A percentile compares a stretch with the other conserved stretches of the same genome.
phyloP scores from a whole-genome alignment of 352 stramenopile genomes.

The Paralagenidium karlingii region DNA sequence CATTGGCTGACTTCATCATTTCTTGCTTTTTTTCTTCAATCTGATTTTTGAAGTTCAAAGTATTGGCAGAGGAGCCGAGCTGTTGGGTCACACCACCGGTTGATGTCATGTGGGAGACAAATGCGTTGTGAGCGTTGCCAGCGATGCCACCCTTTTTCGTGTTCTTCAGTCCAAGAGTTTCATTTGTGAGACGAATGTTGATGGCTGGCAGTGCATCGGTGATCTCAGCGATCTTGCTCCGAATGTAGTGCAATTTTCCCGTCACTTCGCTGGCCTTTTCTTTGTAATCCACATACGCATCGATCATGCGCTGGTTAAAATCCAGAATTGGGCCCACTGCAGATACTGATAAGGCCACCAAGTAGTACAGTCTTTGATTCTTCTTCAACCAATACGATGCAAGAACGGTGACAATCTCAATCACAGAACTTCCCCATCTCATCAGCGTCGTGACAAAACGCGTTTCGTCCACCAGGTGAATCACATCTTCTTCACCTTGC shows the following conservation, averaged over 20 bases:
- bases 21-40: conserved; percentile 5
- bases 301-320: conserved; percentile 39
- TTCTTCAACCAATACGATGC: conserved; percentile 11
- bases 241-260: too few species aligned
- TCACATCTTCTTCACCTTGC: conserved; percentile 26
- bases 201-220: too few species aligned
- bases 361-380: conserved; percentile 12
- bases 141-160: too few species aligned
- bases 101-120: too few species aligned
- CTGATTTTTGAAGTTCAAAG: too few species aligned
- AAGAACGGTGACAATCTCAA: conserved; percentile 29
- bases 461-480: conserved; percentile 37
- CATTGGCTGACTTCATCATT: too few species aligned
- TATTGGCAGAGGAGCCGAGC: too few species aligned
- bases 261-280: conserved; percentile 18
- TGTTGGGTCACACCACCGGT: too few species aligned
- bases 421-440: conserved; percentile 33
- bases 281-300: conserved; percentile 35
- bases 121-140: too few species aligned
- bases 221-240: too few species aligned
- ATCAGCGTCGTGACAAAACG: conserved; percentile 27
- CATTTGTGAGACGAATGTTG: too few species aligned
- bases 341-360: conserved; percentile 21
- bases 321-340: conserved; percentile 26
- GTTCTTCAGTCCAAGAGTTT: too few species aligned